Base-by-base conservation (phyloP, 2,329 filamentous ascomycete species). In the Penicillium sp. region DNA sequence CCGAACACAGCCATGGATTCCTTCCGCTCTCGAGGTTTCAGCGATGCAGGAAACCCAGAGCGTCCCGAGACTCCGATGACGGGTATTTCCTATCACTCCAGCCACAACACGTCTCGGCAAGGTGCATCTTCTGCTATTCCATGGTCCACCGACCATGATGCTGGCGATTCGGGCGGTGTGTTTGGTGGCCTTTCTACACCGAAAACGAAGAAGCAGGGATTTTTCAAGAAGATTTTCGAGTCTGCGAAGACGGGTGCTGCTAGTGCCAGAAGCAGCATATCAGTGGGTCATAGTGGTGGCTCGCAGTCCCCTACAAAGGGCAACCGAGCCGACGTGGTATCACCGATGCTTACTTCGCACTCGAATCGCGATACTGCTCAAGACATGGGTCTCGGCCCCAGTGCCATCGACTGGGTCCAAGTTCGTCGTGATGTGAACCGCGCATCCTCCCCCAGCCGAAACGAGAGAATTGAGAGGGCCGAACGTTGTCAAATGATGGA, bases 401-500 rank as follows among this genome's bases (percentile, higher is more conserved):
- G 64, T 40, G 51, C 60, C 16, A 68, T 85, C 10, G 90, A 96
- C 60, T 98, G 92, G 89, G 88, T 98, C n/a, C 89, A 96, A 61
- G 88, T 96, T 14, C 83, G 92, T 23, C 80, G 92, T 30, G 93
- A 98, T 64, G 84, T 98, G 31, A 96, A 98, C 62, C 79, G 92
- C 23, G 94, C 90, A 3, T 96, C 95, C 57, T 92, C 90, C 0
- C 72, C 95, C 25, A 95, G 89, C 63, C 82, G 81, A 44, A 92
- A 90, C 48, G 92, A 98, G 67, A 77, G 82, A 13, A 74, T 80
- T 26, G 92, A 98, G 59, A 75, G 90, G 37, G 82, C 79, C 29
- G 90, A 98, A 54, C 78, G 90, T 37, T 95, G 89, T 57, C 84
- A 95, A 56, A 92, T 96, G 85, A 80, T 95, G 70, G 89, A 95